Evolutionary conservation across 1,284 basidiomycete species (phyloP).

Genomic region (Moniliophthora roreri): DNA sequence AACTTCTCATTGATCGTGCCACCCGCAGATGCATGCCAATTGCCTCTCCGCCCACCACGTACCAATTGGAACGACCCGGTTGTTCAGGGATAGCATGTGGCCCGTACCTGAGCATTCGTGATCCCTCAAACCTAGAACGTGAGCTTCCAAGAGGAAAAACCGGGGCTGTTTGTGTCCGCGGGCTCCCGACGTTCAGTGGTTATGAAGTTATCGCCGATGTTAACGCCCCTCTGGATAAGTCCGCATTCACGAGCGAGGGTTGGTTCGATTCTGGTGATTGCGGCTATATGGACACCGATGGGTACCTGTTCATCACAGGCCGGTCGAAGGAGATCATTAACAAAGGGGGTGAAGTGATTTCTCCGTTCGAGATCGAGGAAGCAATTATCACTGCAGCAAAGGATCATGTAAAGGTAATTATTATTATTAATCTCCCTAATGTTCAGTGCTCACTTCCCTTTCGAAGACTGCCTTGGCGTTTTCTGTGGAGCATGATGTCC

Average conservation of each 20-base stretch:
- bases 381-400: slow-evolving; percentile 41
- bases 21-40: slow-evolving; percentile 48
- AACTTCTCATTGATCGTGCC: slow-evolving; percentile 20
- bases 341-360: slow-evolving; percentile 67
- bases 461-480: slow-evolving; percentile 15
- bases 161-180: slow-evolving; percentile 45
- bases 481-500: slow-evolving; percentile 18
- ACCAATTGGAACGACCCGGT: slow-evolving; percentile 44
- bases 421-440: not conserved
- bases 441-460: not conserved
- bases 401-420: slow-evolving; percentile 36
- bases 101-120: slow-evolving; percentile 45
- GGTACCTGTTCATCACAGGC: slow-evolving; percentile 60
- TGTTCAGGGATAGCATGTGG: slow-evolving; percentile 48
- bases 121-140: slow-evolving; percentile 36
- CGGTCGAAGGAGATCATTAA: slow-evolving; percentile 64
- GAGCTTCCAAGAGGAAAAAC: slow-evolving; percentile 32
- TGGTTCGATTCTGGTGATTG: slow-evolving; percentile 67
- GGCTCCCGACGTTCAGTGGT: slow-evolving; percentile 44
- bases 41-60: slow-evolving; percentile 41
- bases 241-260: slow-evolving; percentile 42
- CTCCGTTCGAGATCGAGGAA: slow-evolving; percentile 61
- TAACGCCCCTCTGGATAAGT: slow-evolving; percentile 39
- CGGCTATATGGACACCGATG: slow-evolving; percentile 59
- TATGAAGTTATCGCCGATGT: slow-evolving; percentile 39